Evolutionary conservation across 2,329 filamentous ascomycete species (phyloP), one percentile per base, ranked within the genome.

Genomic region (Colletotrichum musicola): DNA sequence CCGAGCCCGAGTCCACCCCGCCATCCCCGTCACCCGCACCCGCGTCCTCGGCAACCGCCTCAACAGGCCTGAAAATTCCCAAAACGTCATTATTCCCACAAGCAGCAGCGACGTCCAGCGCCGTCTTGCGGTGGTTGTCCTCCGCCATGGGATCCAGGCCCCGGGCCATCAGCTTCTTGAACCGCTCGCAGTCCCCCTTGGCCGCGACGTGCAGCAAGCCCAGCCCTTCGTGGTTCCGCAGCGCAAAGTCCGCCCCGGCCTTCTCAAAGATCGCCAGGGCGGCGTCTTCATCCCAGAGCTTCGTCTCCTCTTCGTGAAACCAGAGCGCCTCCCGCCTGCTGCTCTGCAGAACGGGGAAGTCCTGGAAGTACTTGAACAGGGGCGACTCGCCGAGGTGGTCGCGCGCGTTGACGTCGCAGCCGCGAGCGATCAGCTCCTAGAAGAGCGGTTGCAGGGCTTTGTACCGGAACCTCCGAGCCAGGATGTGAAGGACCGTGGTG

Each of bases 101-200:
- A 12, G 75, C 77, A 22, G 76, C 78, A 16, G 79, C 79, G 1
- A 77, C 73, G 72, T 81, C 78, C 49, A 80, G 71, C 14, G 76
- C 65, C 14, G 76, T 79, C 70, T 74, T 72, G 40, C 75, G 72
- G 42, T 62, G 64, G 6, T 72, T 25, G 47, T 80, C 76, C 72
- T 78, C 76, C 55, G 65, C 25, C 72, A 74, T 72, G 1, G 73
- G 70, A 71, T 80, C 77, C 12, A 80, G 44, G 0, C 77, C 77
- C 49, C 69, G 53, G 6, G 64, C 72, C 68, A 77, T 62, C 51
- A 80, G 38, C 14, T 62, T 64, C 65, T 72, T 68, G 60, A 78
- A 79, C 22, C 64, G 50, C 4, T 38, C 46, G 4, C 69, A 65
- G 6, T 69, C 58, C 30, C 71, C 71, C 4, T 27, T 35, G 13